Conservation (phyloP, 495 filamentous ascomycete species). For the Hypoxylon intermedium region DNA sequence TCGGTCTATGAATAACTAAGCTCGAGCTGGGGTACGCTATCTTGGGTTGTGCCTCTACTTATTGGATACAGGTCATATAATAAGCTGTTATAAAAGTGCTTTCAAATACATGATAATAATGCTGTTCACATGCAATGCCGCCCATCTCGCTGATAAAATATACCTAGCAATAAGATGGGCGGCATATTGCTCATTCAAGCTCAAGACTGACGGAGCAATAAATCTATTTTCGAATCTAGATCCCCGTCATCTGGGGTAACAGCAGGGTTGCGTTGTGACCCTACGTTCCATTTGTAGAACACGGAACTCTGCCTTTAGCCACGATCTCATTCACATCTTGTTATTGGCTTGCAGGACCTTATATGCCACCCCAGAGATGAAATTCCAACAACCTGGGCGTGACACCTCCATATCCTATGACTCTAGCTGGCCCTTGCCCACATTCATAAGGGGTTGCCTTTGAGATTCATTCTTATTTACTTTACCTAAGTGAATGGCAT, state of each 20-base stretch:
- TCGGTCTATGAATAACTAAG: not conserved
- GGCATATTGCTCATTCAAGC: conserved; percentile 2
- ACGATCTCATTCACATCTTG: conserved; percentile 1
- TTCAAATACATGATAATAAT: conserved; percentile 2
- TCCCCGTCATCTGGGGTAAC: not conserved
- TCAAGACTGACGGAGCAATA: conserved; percentile 4
- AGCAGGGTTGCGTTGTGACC: conserved; percentile 11
- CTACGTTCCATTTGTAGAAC: conserved; percentile 16
- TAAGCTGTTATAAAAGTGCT: conserved; percentile 3
- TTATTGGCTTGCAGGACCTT: conserved; percentile 14
- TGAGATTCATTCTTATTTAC: conserved; percentile 11
- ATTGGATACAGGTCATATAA: not conserved
- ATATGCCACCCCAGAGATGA: conserved; percentile 12
- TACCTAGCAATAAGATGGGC: conserved; percentile 2
- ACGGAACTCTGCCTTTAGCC: conserved; percentile 34
- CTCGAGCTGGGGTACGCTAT: too few species aligned
- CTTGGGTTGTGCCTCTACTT: too few species aligned
- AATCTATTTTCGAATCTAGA: conserved; percentile 21
- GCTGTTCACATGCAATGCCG: conserved; percentile 6
- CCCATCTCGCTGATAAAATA: not conserved
- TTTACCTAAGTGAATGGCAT: not conserved
- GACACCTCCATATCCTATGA: conserved; percentile 2
- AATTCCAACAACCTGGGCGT: conserved; percentile 14
- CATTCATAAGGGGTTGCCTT: not conserved
- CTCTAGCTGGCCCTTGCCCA: conserved; percentile 1